Conservation (phyloP, 2,329 filamentous ascomycete genomes). For the Aspergillus sclerotialis region DNA sequence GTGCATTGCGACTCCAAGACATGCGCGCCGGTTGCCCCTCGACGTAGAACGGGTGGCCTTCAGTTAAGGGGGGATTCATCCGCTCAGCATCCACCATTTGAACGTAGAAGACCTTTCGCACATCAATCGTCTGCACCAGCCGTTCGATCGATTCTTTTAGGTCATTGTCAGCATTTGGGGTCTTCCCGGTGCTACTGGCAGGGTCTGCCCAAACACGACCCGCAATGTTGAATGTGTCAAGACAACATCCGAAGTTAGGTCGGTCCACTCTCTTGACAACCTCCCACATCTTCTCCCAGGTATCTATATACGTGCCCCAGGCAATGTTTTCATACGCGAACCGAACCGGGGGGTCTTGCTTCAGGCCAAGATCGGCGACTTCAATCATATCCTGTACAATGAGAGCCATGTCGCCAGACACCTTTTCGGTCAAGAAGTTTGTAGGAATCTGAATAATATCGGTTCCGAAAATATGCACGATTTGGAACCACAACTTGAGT, state of each 20-base stretch:
- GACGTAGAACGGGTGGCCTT: slow-evolving; percentile 52
- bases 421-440: slow-evolving; percentile 49
- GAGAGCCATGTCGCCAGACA: slow-evolving; percentile 45
- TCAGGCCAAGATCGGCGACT: slow-evolving; percentile 58
- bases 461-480: slow-evolving; percentile 59
- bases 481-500: slow-evolving; percentile 60
- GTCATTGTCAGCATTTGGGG: slow-evolving; percentile 46
- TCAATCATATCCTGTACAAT: slow-evolving; percentile 57
- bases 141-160: slow-evolving; percentile 48
- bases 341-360: slow-evolving; percentile 49
- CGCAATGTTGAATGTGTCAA: slow-evolving; percentile 72
- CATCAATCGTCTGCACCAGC: slow-evolving; percentile 50
- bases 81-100: slow-evolving; percentile 68
- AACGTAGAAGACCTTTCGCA: slow-evolving; percentile 62
- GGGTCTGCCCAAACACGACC: slow-evolving; percentile 65
- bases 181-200: slow-evolving; percentile 43
- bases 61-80: slow-evolving; percentile 48
- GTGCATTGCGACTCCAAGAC: slow-evolving; percentile 69
- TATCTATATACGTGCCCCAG: slow-evolving; percentile 62
- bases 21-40: slow-evolving; percentile 55
- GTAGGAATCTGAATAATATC: slow-evolving; percentile 68
- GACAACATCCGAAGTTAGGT: slow-evolving; percentile 65
- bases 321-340: slow-evolving; percentile 67
- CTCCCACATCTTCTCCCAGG: slow-evolving; percentile 66
- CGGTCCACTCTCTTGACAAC: slow-evolving; percentile 58